Evolutionary conservation across 257 asterid species (phyloP).

Genomic region (Fraxinus quadrangulata): DNA sequence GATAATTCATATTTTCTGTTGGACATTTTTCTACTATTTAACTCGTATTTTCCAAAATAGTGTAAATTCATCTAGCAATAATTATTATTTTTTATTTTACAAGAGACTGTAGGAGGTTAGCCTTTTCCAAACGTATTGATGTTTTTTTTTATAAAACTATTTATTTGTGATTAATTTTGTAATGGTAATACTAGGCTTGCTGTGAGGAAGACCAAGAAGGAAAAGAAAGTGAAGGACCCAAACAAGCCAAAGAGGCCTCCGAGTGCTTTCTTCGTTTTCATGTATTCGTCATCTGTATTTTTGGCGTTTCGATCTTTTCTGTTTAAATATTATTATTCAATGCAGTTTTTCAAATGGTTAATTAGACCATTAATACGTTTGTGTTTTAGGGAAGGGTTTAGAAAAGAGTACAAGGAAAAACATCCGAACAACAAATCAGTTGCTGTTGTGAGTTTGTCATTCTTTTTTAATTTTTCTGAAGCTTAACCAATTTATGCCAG

Average conservation of each 20-base stretch:
- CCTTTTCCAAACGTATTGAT: neutral
- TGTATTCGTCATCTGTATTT: constrained; percentile 34
- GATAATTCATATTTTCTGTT: neutral
- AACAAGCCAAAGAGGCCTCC: constrained; percentile 78
- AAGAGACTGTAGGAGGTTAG: too few species aligned
- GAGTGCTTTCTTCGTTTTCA: constrained; percentile 72
- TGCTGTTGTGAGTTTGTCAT: constrained; percentile 53
- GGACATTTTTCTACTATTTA: neutral
- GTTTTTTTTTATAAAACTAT: neutral
- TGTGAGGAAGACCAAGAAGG: constrained; percentile 51
- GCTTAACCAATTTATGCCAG: neutral
- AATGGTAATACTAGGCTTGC: constrained; percentile 44
- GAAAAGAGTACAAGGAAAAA: constrained; percentile 57
- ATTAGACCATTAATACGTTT: neutral
- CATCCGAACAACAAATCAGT: constrained; percentile 70
- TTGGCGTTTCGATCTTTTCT: too few species aligned
- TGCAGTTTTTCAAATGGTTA: neutral
- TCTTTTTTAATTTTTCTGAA: neutral
- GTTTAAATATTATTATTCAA: neutral
- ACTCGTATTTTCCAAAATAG: neutral
- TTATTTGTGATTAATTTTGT: neutral
- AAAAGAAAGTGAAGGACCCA: constrained; percentile 63
- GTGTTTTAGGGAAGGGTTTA: constrained; percentile 56
- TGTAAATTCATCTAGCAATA: too few species aligned
- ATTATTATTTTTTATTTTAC: too few species aligned